A percentile compares a stretch with the other conserved stretches of the same genome.
These are phyloP conservation scores for Syzygium aqueum DNA, from an alignment of 345 rosid genomes.

Conservation along the genomic window DNA sequence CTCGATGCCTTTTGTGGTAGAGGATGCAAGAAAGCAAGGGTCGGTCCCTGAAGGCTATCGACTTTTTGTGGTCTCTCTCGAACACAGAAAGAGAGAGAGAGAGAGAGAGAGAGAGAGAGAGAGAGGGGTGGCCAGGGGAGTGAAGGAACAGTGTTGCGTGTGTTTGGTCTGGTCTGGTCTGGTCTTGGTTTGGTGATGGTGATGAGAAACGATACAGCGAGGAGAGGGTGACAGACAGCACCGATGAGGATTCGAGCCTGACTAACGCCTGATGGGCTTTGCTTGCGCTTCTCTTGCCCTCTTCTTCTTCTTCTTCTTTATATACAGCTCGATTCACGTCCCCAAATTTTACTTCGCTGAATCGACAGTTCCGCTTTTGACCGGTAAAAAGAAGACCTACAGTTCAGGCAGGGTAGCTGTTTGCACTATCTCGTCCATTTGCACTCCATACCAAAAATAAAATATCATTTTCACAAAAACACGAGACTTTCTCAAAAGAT, in stretches of 20 bases:
- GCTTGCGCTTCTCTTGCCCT: background rate
- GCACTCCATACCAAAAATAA: background rate
- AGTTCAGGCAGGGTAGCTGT: background rate
- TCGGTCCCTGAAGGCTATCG: background rate
- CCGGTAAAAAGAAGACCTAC: too few species aligned
- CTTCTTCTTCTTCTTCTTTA: background rate
- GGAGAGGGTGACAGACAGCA: background rate
- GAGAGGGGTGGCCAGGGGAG: background rate
- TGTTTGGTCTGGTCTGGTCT: background rate
- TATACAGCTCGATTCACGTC: background rate
- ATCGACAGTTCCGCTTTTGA: background rate
- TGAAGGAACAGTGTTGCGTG: background rate
- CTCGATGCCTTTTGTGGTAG: background rate
- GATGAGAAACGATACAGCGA: background rate
- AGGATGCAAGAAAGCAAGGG: background rate
- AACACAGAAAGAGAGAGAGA: too few species aligned
- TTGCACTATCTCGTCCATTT: background rate
- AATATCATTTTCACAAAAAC: background rate
- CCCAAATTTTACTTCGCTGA: background rate
- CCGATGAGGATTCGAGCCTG: background rate
- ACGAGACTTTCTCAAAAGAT: too few species aligned
- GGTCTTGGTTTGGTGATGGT: background rate
- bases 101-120: background rate
- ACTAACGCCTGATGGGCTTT: background rate
- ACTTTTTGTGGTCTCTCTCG: background rate